phyloP scores from a whole-genome alignment of 2,329 filamentous ascomycete species.

The Coniochaeta hoffmannii region DNA sequence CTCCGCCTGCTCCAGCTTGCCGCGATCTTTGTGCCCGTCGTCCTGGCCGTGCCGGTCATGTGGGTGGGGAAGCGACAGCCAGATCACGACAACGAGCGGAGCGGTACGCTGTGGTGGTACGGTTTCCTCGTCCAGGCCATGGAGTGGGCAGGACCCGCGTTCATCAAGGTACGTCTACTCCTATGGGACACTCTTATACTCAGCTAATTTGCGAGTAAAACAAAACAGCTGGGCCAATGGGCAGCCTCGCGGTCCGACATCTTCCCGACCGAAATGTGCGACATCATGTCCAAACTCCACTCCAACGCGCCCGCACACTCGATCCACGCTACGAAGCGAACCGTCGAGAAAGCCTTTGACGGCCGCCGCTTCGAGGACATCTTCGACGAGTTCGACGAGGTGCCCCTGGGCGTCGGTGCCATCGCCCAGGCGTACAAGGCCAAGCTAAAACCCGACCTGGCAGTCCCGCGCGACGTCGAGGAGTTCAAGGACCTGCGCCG shows the following conservation, averaged over 20 bases:
- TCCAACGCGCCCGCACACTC: constrained; percentile 92
- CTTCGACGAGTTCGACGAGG: constrained; percentile 91
- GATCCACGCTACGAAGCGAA: constrained; percentile 68
- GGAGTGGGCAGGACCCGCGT: constrained; percentile 89
- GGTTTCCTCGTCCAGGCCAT: constrained; percentile 77
- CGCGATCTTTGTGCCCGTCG: constrained; percentile 84
- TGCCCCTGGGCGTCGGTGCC: constrained; percentile 83
- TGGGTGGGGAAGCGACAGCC: constrained; percentile 65
- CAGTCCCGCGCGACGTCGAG: constrained; percentile 52
- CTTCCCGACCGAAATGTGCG: constrained; percentile 88
- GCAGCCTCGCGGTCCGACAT: constrained; percentile 94
- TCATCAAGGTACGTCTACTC: constrained; percentile 80
- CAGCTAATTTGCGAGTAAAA: background rate
- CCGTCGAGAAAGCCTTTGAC: constrained; percentile 73
- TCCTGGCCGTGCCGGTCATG: constrained; percentile 69
- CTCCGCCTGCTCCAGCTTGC: constrained; percentile 82
- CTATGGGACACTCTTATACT: background rate
- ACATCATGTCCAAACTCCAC: constrained; percentile 88
- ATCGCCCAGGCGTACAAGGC: constrained; percentile 98
- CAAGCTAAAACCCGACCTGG: constrained; percentile 74
- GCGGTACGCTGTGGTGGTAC: constrained; percentile 92
- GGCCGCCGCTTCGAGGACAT: constrained; percentile 79
- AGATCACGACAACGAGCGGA: constrained; percentile 64
- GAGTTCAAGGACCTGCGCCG: constrained; percentile 41
- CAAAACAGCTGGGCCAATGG: constrained; percentile 83